phyloP scores from a whole-genome alignment of 2,329 filamentous ascomycete genomes.

The Dendrostoma leiphaemia region DNA sequence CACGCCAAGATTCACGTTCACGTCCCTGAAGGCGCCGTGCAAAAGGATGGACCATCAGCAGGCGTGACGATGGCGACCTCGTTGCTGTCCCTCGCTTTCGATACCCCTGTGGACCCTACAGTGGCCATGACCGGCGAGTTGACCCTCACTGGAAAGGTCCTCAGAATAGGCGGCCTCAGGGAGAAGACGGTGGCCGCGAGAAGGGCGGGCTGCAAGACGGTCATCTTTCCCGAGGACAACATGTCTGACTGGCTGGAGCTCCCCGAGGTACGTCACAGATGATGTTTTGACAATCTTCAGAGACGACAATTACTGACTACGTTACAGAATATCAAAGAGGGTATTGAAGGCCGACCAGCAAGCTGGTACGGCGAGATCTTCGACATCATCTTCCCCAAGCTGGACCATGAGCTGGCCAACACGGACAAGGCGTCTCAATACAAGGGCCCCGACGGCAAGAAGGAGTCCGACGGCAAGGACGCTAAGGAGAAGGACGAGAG shows the following conservation, averaged over 20 bases:
- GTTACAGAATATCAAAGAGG: conserved; percentile 91
- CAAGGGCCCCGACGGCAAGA: conserved; percentile 47
- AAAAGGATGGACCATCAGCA: conserved; percentile 89
- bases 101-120: conserved; percentile 75
- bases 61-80: conserved; percentile 99
- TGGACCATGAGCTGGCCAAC: conserved; percentile 73
- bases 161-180: conserved; percentile 87
- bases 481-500: conserved; percentile 47
- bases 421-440: conserved; percentile 63
- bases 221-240: conserved; percentile 95
- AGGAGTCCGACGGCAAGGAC: conserved; percentile 52
- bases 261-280: conserved; percentile 71
- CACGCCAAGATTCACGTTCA: conserved; percentile 94
- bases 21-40: conserved; percentile 93
- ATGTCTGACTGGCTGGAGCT: conserved; percentile 96
- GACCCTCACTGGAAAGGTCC: conserved; percentile 93
- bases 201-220: conserved; percentile 85
- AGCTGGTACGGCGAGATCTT: conserved; percentile 96
- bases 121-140: conserved; percentile 98
- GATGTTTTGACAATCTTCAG: conserved; percentile 21
- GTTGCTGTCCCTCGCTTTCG: conserved; percentile 78
- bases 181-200: conserved; percentile 98
- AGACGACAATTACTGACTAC: conserved; percentile 9
- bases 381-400: conserved; percentile 78
- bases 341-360: conserved; percentile 86